Conservation (phyloP, 2,329 filamentous ascomycete species). For the Phymatotrichopsis omnivora region DNA sequence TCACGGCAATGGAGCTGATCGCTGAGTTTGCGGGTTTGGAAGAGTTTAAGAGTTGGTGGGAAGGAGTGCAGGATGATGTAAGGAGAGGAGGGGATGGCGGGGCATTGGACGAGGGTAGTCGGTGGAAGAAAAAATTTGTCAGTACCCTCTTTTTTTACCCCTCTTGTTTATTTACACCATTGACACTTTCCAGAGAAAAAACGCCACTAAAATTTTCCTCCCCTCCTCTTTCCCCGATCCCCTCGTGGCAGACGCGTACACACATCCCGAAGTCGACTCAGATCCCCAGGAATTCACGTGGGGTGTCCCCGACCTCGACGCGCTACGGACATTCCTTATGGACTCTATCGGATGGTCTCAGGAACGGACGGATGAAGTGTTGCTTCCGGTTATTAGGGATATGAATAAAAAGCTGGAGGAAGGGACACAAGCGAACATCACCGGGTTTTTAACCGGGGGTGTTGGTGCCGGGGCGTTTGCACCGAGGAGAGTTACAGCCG, state of each 20-base stretch:
- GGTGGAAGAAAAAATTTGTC: conserved; percentile 79
- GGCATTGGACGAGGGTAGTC: conserved; percentile 44
- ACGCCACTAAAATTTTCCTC: conserved; percentile 76
- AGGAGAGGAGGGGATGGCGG: conserved; percentile 53
- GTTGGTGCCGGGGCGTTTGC: conserved; percentile 63
- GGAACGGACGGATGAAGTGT: conserved; percentile 86
- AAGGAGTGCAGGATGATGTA: conserved; percentile 60
- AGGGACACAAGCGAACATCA: conserved; percentile 93
- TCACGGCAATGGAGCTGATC: conserved; percentile 87
- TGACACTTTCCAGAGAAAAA: conserved; percentile 37
- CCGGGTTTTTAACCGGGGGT: conserved; percentile 71
- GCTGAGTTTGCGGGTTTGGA: conserved; percentile 71
- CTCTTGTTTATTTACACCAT: not conserved
- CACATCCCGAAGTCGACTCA: conserved; percentile 73
- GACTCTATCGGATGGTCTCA: conserved; percentile 83
- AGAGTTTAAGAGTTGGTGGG: conserved; percentile 85
- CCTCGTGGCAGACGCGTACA: conserved; percentile 72
- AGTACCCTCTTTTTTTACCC: conserved; percentile 31
- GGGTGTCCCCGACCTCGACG: conserved; percentile 88
- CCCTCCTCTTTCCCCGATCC: conserved; percentile 67
- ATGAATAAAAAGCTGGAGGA: conserved; percentile 84
- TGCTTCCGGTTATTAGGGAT: conserved; percentile 88
- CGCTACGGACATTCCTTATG: conserved; percentile 76
- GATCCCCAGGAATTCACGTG: conserved; percentile 76
- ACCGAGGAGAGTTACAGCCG: conserved; percentile 53